Base-by-base conservation (phyloP, 352 stramenopile genomes). In the Salisapilia sapeloensis region DNA sequence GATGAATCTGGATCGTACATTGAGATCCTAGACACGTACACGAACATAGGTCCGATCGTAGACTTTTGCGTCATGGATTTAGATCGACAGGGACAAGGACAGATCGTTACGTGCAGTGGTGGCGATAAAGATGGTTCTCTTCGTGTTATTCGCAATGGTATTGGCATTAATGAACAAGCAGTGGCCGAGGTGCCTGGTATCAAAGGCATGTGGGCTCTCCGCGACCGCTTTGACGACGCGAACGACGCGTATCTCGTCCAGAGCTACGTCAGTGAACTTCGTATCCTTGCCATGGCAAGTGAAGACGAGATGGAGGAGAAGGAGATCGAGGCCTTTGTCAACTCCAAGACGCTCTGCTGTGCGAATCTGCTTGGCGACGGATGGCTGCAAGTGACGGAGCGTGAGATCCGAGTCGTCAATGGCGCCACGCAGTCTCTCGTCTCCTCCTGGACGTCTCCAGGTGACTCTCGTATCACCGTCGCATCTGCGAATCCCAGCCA, bases 51-150 rank as follows among this genome's bases (percentile, higher is more conserved):
- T 4, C 95, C 95, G 6, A 98, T 99, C 61, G 83, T 97, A 10
- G 95, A 99, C 50, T 97, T 99, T 60, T 96, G 92, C 53, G 69
- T 98, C 13, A 92, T 97, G 48, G 87, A 97, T 38, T 66, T 95
- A 12, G 87, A 96, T 40, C 71, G 85, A 2, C 84, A 96, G 40
- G 74, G 77, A 6, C 92, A 98, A 50, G 86, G 81, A 2, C 82
- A 97, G 54, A 92, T 97, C 25, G 94, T 98, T 5, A 98, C 94
- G 3, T 97, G 89, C 48, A 97, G 83, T 44, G 95, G 95, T 9
- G 86, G 82, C 7, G 92, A 91, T 40, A 95, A 96, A 37, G 90
- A 97, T 29, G 93, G 93, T 15, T 96, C 81, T 19, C 46, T 99
- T 24, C 86, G 93, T 24, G 74, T 99, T n/a, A 95, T 99, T 29